Evolutionary conservation across 1,139 yeast genomes (phyloP).

Genomic region (Candida frijolesensis): DNA sequence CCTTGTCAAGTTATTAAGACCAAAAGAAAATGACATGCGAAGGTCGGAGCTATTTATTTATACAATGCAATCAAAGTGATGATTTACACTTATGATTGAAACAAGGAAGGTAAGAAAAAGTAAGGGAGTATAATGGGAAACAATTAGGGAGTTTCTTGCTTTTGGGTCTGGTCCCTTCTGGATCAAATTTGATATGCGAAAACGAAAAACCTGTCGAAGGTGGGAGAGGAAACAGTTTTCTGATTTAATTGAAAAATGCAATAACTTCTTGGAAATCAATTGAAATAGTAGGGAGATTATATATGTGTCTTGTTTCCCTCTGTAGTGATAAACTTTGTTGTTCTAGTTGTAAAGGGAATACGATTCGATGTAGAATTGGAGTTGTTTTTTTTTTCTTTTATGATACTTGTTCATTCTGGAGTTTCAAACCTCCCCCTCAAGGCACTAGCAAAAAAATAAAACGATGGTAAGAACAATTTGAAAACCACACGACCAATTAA

Average conservation of each 20-base stretch:
- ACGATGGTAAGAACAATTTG: not conserved
- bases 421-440: not conserved
- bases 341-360: not conserved
- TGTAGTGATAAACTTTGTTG: not conserved
- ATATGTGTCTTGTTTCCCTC: not conserved
- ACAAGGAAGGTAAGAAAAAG: not conserved
- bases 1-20: slow-evolving; percentile 12
- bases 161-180: not conserved
- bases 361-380: not conserved
- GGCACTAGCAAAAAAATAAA: not conserved
- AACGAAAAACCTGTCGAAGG: not conserved
- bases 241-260: not conserved
- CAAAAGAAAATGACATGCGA: slow-evolving; percentile 17
- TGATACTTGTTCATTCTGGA: slow-evolving; percentile 3
- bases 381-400: not conserved
- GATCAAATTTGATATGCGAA: slow-evolving; percentile 1
- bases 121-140: not conserved
- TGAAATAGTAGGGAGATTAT: not conserved
- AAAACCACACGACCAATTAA: not conserved
- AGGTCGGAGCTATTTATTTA: not conserved
- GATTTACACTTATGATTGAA: slow-evolving; percentile 1
- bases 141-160: not conserved
- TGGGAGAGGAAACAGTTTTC: no score
- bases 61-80: slow-evolving; percentile 1
- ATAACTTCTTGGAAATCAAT: not conserved